Evolutionary conservation across 1,284 basidiomycete species (phyloP).

Genomic region (Apiotrichum akiyoshidainum): DNA sequence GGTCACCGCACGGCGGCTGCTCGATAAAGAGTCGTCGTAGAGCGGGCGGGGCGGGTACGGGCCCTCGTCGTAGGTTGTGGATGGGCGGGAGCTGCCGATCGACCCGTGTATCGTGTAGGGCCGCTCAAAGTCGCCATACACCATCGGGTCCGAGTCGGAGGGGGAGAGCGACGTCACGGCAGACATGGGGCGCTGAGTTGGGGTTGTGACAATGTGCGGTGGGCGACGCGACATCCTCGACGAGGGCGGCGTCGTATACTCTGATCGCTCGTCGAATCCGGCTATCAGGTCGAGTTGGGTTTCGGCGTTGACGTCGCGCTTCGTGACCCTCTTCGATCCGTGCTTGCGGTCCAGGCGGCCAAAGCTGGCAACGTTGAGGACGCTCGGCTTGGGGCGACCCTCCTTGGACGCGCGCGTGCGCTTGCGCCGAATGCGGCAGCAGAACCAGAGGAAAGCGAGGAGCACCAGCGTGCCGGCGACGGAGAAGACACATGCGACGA

Average conservation of each 20-base stretch:
- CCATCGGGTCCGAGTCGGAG: not conserved
- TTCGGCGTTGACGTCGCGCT: constrained; percentile 5
- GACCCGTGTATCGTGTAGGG: constrained; percentile 3
- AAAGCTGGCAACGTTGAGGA: constrained; percentile 13
- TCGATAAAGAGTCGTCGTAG: not conserved
- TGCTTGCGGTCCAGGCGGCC: constrained; percentile 9
- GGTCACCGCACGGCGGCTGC: not conserved
- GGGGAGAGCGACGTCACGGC: not conserved
- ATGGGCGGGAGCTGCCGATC: not conserved
- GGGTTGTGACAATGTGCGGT: not conserved
- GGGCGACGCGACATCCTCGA: constrained; percentile 2
- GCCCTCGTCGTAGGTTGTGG: constrained; percentile 2
- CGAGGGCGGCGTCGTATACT: not conserved
- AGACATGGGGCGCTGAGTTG: not conserved
- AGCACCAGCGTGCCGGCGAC: constrained; percentile 40
- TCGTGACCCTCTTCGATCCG: not conserved
- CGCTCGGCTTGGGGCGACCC: constrained; percentile 9
- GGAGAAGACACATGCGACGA: constrained; percentile 62
- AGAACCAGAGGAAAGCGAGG: constrained; percentile 49
- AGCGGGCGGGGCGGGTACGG: not conserved
- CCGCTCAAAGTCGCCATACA: not conserved
- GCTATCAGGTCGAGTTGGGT: constrained; percentile 27
- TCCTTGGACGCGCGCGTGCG: constrained; percentile 15
- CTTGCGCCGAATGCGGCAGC: constrained; percentile 35
- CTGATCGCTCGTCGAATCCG: constrained; percentile 6